Conservation (phyloP, 306 rosid genomes). For the Dalbergia cultrata region DNA sequence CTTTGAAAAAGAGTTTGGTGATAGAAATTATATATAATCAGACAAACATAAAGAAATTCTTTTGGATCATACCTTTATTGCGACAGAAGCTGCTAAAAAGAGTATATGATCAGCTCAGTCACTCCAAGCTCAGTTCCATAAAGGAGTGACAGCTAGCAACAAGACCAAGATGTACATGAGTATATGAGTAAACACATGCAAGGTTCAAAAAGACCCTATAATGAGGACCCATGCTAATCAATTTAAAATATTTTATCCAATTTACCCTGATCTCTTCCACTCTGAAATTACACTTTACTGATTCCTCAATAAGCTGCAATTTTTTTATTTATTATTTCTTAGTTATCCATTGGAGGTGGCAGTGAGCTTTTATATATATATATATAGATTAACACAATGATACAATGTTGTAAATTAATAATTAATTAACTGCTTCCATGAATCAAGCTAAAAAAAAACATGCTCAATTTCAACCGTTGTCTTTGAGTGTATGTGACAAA, state of each 20-base stretch:
- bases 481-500: no score
- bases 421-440: neutral
- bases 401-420: neutral
- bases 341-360: neutral
- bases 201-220: neutral
- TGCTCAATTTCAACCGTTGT: no score
- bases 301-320: neutral
- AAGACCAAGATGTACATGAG: neutral
- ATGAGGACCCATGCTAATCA: neutral
- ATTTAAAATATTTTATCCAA: neutral
- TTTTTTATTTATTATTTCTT: neutral
- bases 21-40: neutral
- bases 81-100: conserved; percentile 37
- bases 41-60: neutral
- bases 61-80: conserved; percentile 37
- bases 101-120: neutral
- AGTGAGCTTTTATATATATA: neutral
- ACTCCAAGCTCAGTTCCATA: neutral
- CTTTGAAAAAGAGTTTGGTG: neutral
- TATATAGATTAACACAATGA: neutral
- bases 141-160: conserved; percentile 18
- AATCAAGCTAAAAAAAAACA: no score
- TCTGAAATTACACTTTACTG: neutral
- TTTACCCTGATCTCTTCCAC: neutral
- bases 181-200: conserved; percentile 11